Percentiles rank a stretch among this genome's conserved stretches.
These are phyloP conservation scores for Trichosporon asahii DNA, from an alignment of 1,284 basidiomycete genomes.

Conservation along the genomic window DNA sequence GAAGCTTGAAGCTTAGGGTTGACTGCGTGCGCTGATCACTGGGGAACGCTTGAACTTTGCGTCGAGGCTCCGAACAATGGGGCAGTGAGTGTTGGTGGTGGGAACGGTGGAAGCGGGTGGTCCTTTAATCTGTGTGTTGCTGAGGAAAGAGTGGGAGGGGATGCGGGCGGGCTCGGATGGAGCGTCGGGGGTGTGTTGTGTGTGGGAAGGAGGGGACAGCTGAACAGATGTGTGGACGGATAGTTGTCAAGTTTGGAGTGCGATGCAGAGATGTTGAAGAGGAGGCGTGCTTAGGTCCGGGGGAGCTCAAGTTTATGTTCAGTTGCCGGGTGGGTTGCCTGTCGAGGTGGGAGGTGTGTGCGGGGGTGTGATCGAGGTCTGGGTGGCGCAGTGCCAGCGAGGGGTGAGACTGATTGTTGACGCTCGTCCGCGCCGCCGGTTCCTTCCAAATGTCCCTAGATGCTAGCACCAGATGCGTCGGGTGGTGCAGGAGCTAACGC, in stretches of 20 bases:
- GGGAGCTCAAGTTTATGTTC: background rate
- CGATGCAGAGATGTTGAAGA: background rate
- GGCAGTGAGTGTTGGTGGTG: background rate
- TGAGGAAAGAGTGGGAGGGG: background rate
- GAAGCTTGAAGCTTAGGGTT: background rate
- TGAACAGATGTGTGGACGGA: background rate
- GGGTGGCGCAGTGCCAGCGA: background rate
- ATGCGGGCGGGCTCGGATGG: background rate
- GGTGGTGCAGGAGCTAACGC: background rate
- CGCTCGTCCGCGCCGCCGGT: background rate
- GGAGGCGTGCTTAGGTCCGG: background rate
- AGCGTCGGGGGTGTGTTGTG: background rate
- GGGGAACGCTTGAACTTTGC: too few relatives aligned
- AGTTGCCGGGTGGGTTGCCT: background rate
- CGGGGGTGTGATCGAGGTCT: background rate
- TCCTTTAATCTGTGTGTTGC: background rate
- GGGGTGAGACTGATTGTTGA: background rate
- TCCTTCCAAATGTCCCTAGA: too few relatives aligned
- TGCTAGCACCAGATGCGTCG: background rate
- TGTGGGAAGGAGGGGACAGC: background rate
- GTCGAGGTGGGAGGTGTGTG: background rate
- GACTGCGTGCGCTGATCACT: background rate
- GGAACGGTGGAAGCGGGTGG: background rate
- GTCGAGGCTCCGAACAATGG: background rate
- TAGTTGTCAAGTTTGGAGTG: background rate